A percentile compares a stretch with the other conserved stretches of the same genome.
phyloP scores from a whole-genome alignment of 352 stramenopile species.

The Phytophthora meadii region DNA sequence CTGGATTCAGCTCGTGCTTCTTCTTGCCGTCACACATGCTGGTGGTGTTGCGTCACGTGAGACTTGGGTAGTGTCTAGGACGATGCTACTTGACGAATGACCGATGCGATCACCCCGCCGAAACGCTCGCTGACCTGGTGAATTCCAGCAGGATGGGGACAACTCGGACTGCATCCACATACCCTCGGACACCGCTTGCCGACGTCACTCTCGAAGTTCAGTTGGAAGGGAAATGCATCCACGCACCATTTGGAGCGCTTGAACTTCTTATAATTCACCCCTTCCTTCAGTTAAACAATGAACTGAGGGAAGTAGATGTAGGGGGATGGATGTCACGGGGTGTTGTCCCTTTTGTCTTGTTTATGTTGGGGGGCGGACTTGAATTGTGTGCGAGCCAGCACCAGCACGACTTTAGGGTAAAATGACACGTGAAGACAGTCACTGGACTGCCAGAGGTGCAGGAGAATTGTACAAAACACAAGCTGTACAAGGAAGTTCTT shows the following conservation, averaged over 20 bases:
- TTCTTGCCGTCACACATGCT: conserved; percentile 18
- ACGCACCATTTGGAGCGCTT: conserved; percentile 29
- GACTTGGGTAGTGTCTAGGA: conserved; percentile 16
- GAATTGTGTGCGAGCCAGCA: conserved; percentile 5
- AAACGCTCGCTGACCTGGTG: conserved; percentile 12
- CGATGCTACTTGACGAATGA: conserved; percentile 27
- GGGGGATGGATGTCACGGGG: conserved; percentile 10
- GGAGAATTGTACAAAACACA: too few relatives aligned
- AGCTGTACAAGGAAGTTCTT: too few relatives aligned
- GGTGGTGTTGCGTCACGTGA: conserved; percentile 13
- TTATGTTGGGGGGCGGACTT: conserved; percentile 25
- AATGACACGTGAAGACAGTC: too few relatives aligned
- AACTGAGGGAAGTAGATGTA: not conserved
- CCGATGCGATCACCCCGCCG: not conserved
- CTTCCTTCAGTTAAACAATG: conserved; percentile 18
- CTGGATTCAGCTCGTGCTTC: conserved; percentile 3
- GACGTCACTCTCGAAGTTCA: conserved; percentile 28
- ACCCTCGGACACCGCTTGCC: conserved; percentile 1
- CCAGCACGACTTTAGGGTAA: too few relatives aligned
- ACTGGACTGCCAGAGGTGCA: too few relatives aligned
- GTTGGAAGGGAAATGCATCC: conserved; percentile 30
- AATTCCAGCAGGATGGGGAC: conserved; percentile 26
- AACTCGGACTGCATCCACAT: conserved; percentile 36
- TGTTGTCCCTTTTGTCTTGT: conserved; percentile 8
- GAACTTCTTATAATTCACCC: conserved; percentile 12